phyloP scores from a whole-genome alignment of 1,284 basidiomycete genomes.

The Malassezia dermatis region DNA sequence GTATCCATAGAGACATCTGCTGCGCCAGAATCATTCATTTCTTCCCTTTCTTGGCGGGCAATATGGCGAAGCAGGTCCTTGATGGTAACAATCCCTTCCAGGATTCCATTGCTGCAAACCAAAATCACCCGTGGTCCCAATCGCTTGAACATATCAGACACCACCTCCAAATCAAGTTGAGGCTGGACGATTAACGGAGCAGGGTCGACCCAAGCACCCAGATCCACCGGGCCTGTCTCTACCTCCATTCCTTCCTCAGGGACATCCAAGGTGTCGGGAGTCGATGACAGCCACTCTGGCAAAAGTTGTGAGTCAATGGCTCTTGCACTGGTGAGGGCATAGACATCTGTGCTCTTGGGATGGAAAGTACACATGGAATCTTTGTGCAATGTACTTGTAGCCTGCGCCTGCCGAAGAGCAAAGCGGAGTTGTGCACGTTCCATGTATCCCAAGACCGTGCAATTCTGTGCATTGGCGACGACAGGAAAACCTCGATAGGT shows the following conservation, averaged over 20 bases:
- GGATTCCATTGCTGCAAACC: conserved; percentile 65
- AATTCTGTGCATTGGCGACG: conserved; percentile 53
- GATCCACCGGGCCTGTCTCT: background rate
- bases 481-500: conserved; percentile 85
- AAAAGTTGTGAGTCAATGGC: background rate
- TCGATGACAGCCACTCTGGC: background rate
- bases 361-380: conserved; percentile 36
- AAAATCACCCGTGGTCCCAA: conserved; percentile 72
- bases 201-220: conserved; percentile 52
- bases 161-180: conserved; percentile 83
- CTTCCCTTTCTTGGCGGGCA: conserved; percentile 28
- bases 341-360: conserved; percentile 1
- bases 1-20: background rate
- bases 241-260: conserved; percentile 2
- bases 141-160: conserved; percentile 60
- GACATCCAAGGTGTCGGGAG: background rate
- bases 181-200: conserved; percentile 88
- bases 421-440: conserved; percentile 73
- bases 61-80: conserved; percentile 69
- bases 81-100: conserved; percentile 81
- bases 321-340: conserved; percentile 4
- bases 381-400: conserved; percentile 19
- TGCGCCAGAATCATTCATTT: background rate
- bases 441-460: conserved; percentile 73
- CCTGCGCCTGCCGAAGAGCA: conserved; percentile 60